phyloP scores from a whole-genome alignment of 2,329 filamentous ascomycete species.

The Xylariales sp. region DNA sequence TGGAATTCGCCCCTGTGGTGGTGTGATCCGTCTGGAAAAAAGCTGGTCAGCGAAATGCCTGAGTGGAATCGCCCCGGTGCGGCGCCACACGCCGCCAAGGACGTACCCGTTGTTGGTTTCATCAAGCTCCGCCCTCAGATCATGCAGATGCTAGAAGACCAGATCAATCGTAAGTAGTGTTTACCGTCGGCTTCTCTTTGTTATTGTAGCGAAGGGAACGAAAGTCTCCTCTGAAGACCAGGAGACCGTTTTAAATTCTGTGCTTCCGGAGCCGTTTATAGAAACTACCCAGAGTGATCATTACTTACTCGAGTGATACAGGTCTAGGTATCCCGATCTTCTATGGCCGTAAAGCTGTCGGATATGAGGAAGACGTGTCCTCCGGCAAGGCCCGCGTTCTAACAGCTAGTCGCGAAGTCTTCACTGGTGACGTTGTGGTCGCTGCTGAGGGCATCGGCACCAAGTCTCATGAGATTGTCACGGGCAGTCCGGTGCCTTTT shows the following conservation, averaged over 20 bases:
- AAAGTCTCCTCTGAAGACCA: neutral
- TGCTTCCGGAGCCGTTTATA: too few species aligned
- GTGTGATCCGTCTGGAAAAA: constrained; percentile 27
- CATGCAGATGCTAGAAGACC: constrained; percentile 26
- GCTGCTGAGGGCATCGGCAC: constrained; percentile 50
- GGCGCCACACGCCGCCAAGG: constrained; percentile 31
- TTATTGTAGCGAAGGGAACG: neutral
- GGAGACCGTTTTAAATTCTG: neutral
- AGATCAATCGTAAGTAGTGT: constrained; percentile 28
- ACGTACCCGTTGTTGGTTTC: constrained; percentile 30
- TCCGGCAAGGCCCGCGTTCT: constrained; percentile 38
- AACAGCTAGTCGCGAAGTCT: constrained; percentile 38
- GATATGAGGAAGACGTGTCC: constrained; percentile 39
- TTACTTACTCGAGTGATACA: constrained; percentile 4
- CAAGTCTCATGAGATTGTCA: constrained; percentile 38
- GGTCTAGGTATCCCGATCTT: constrained; percentile 37
- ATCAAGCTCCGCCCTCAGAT: constrained; percentile 21
- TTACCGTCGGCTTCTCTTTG: neutral
- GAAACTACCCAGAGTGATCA: neutral
- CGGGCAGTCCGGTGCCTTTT: constrained; percentile 17
- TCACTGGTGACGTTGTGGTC: constrained; percentile 48
- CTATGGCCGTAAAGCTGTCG: constrained; percentile 31
- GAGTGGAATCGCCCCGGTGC: constrained; percentile 31
- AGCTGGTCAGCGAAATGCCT: constrained; percentile 26
- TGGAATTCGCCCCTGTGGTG: constrained; percentile 34